Conservation (phyloP, 1,284 basidiomycete genomes). For the Puccinia polysora region DNA sequence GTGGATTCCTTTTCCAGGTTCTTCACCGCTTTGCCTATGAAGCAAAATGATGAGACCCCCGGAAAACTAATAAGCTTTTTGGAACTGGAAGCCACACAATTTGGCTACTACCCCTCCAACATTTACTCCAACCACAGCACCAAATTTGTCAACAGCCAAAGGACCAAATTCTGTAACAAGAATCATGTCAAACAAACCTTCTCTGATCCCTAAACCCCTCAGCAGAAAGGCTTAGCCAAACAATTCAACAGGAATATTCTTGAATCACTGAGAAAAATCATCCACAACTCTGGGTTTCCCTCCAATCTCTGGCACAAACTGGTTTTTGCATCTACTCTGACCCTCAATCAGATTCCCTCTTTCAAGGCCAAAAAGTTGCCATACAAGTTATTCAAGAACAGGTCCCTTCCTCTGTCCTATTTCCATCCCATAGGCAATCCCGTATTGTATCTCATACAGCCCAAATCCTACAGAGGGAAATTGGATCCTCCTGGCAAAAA, state of each 20-base stretch:
- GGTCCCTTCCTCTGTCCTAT: neutral
- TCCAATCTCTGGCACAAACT: neutral
- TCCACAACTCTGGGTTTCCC: neutral
- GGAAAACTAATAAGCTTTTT: neutral
- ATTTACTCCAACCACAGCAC: neutral
- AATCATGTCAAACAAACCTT: neutral
- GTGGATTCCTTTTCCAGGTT: neutral
- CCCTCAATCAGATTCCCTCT: neutral
- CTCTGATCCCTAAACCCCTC: constrained; percentile 19
- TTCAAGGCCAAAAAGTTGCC: neutral
- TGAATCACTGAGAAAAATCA: neutral
- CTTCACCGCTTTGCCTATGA: neutral
- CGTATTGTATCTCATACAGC: neutral
- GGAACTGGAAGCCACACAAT: neutral
- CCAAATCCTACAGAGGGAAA: neutral
- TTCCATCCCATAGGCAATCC: constrained; percentile 2
- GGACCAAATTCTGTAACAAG: neutral
- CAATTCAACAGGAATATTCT: neutral
- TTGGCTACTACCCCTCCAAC: neutral
- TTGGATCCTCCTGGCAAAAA: neutral
- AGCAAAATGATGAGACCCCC: neutral
- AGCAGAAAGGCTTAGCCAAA: constrained; percentile 19
- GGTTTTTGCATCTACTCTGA: neutral
- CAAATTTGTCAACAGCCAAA: neutral
- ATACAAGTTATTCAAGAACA: neutral